Evolutionary conservation across 2,329 filamentous ascomycete species (phyloP).

Genomic region (Leptosphaerulina australis): DNA sequence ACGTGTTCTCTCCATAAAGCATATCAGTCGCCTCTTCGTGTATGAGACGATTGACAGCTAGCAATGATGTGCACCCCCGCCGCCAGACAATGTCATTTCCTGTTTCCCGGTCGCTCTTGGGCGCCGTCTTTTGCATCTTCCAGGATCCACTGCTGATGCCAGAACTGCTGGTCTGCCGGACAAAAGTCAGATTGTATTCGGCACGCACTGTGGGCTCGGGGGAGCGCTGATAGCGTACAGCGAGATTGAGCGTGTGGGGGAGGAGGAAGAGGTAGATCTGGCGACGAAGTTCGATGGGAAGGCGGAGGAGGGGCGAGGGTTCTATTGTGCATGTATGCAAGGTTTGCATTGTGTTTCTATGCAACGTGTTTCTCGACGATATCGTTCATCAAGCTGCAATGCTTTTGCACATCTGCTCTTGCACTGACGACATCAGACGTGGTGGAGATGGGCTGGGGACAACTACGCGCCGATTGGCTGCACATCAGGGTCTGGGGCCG

Average conservation of each 20-base stretch:
- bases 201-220: slow-evolving; percentile 23
- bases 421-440: slow-evolving; percentile 23
- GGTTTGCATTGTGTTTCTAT: slow-evolving; percentile 21
- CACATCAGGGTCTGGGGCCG: slow-evolving; percentile 20
- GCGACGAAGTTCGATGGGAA: slow-evolving; percentile 54
- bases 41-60: slow-evolving; percentile 50
- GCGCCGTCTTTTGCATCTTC: slow-evolving; percentile 37
- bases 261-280: slow-evolving; percentile 52
- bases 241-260: slow-evolving; percentile 48
- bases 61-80: slow-evolving; percentile 49
- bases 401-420: background rate
- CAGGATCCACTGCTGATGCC: slow-evolving; percentile 34
- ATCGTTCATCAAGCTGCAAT: background rate
- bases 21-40: slow-evolving; percentile 54
- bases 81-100: slow-evolving; percentile 52
- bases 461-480: slow-evolving; percentile 27
- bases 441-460: slow-evolving; percentile 8
- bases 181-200: slow-evolving; percentile 42
- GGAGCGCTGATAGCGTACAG: slow-evolving; percentile 28
- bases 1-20: slow-evolving; percentile 55
- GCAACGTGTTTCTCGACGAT: background rate
- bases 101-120: slow-evolving; percentile 32
- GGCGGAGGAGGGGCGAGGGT: slow-evolving; percentile 40
- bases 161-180: slow-evolving; percentile 30
- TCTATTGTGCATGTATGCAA: background rate